Evolutionary conservation across 306 rosid species (phyloP), one percentile per base, ranked within the genome.

Genomic region (Castanopsis chinensis): DNA sequence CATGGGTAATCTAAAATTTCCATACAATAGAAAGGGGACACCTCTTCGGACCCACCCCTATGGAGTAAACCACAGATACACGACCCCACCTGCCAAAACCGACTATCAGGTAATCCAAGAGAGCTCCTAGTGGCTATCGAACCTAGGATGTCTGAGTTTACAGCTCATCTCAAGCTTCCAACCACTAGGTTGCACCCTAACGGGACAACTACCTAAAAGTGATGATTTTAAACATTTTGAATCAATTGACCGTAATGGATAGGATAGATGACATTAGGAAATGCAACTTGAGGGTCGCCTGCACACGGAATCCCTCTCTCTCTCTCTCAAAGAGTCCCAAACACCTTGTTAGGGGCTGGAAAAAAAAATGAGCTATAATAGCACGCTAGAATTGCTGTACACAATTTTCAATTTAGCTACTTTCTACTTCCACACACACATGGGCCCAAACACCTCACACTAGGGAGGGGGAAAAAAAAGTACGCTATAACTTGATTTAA

Each of bases 71-170:
- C 45, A 41, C 0, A 41, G 12, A 41, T 41, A 41, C 3, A 41
- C 12, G 0, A 41, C 3, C 35, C 45, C 1, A 0, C 45, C 45
- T 0, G 0, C 3, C 45, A 41, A 8, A 41, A 41, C 45, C 0
- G 11, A 0, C 3, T 41, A 41, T 41, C 1, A 2, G 45, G 45
- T 41, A 41, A 41, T 41, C 45, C 45, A 41, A 41, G 45, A 41
- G 45, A 41, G 45, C 45, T 41, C 45, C 45, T 41, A 2, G 11
- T 8, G 45, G 45, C 12, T 41, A 0, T 41, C 3, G 11, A 41
- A 41, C 45, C 12, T 41, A 41, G 3, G 11, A 41, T 8, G 12
- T 41, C 45, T 41, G 0, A 41, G 45, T 41, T 41, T 7, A 8
- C 45, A 41, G 12, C 45, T 41, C 45, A 41, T 41, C 12, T 41